Percentiles rank a stretch among this genome's conserved stretches.
phyloP scores from a whole-genome alignment of 1,139 yeast species.

The Zygosaccharomyces sapae region DNA sequence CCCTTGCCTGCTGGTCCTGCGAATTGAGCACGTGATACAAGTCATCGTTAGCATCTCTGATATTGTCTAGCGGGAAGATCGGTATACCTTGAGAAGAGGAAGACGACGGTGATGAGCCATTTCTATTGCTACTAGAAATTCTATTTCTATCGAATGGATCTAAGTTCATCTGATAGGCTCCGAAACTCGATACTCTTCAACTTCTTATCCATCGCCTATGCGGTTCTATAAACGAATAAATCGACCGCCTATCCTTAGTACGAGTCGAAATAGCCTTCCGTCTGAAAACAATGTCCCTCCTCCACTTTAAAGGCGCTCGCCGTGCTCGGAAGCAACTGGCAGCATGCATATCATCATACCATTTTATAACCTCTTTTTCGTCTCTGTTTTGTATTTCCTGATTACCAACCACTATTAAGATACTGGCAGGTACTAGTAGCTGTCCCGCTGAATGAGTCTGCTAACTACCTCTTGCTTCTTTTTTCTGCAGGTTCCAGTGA shows the following conservation, averaged over 20 bases:
- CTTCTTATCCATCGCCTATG: background rate
- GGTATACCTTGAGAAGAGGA: too few species aligned
- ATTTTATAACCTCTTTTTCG: background rate
- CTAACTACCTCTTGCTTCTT: too few species aligned
- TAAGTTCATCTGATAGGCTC: conserved; percentile 1
- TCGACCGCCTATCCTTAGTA: too few species aligned
- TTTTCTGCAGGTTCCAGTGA: background rate
- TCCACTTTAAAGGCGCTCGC: too few species aligned
- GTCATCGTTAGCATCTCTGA: conserved; percentile 15
- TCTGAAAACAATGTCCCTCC: too few species aligned
- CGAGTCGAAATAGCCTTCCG: too few species aligned
- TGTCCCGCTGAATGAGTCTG: too few species aligned
- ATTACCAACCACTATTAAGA: too few species aligned
- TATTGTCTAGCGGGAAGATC: background rate
- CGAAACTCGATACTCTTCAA: too few species aligned
- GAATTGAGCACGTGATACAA: conserved; percentile 17
- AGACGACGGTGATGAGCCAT: conserved; percentile 1
- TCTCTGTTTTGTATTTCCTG: background rate
- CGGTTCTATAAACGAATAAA: too few species aligned
- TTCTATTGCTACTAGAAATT: background rate
- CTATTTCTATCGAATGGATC: background rate
- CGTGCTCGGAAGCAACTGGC: too few species aligned
- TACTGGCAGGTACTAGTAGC: too few species aligned
- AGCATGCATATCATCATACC: conserved; percentile 2
- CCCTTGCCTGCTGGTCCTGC: conserved; percentile 24